Conservation (phyloP, 2,329 filamentous ascomycete species). For the Aspergillus fumigatus region DNA sequence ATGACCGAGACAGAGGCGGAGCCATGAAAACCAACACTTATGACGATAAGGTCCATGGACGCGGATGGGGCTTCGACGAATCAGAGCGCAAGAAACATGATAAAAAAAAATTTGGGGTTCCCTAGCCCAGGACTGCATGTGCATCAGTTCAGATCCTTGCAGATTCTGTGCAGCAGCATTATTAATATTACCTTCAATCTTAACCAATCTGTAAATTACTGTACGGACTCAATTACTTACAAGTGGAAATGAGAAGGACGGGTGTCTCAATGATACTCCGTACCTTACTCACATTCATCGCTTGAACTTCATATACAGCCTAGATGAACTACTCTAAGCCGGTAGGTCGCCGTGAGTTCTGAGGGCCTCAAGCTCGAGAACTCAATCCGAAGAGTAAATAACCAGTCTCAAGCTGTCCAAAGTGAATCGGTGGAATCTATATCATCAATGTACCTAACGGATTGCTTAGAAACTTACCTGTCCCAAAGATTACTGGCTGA, state of each 20-base stretch:
- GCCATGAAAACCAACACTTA: conserved; percentile 2
- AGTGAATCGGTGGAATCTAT: background rate
- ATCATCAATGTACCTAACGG: too few species aligned
- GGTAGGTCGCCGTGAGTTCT: background rate
- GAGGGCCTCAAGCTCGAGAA: background rate
- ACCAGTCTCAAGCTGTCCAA: background rate
- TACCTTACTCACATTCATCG: background rate
- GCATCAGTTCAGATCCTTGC: conserved; percentile 25
- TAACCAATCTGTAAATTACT: background rate
- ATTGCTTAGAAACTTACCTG: background rate
- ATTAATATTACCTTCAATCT: background rate
- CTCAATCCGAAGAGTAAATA: background rate
- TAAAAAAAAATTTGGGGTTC: conserved; percentile 1
- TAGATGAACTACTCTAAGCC: too few species aligned
- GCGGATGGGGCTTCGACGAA: conserved; percentile 23
- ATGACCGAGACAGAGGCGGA: conserved; percentile 12
- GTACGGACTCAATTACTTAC: background rate
- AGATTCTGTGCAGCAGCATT: conserved; percentile 21
- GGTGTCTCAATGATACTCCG: too few species aligned
- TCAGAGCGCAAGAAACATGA: conserved; percentile 23
- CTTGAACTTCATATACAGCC: background rate
- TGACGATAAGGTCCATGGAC: conserved; percentile 22
- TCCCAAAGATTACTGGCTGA: background rate
- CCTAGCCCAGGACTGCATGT: background rate
- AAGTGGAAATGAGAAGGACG: background rate